phyloP scores from a whole-genome alignment of 108 stramenopile genomes.

The Nitzschia sp. region DNA sequence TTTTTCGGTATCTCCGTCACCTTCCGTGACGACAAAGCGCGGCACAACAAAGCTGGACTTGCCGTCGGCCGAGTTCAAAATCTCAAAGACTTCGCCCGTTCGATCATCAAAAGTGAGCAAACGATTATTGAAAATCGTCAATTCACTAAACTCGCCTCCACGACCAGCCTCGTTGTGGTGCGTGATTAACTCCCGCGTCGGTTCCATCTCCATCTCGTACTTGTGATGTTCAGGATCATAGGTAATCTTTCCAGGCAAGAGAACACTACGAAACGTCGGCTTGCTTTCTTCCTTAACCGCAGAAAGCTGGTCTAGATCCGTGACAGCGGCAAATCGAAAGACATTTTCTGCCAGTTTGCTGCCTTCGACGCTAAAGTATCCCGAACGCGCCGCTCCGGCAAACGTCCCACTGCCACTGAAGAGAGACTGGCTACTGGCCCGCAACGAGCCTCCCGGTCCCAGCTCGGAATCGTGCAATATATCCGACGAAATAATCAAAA shows the following conservation, averaged over 20 bases:
- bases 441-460: slow-evolving; percentile 16
- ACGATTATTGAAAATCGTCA: slow-evolving; percentile 81
- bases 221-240: slow-evolving; percentile 33
- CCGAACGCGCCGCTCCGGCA: slow-evolving; percentile 73
- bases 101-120: slow-evolving; percentile 93
- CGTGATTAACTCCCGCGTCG: slow-evolving; percentile 61
- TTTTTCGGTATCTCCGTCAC: slow-evolving; percentile 92
- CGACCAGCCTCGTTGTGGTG: slow-evolving; percentile 95
- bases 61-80: slow-evolving; percentile 66
- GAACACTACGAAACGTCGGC: slow-evolving; percentile 63
- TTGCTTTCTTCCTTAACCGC: slow-evolving; percentile 59
- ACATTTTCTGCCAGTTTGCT: slow-evolving; percentile 49
- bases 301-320: slow-evolving; percentile 86
- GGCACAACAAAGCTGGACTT: slow-evolving; percentile 78
- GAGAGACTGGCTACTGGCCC: neutral
- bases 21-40: slow-evolving; percentile 92
- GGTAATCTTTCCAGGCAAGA: slow-evolving; percentile 70
- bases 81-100: slow-evolving; percentile 96
- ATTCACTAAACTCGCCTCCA: slow-evolving; percentile 92
- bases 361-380: slow-evolving; percentile 65
- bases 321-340: slow-evolving; percentile 83
- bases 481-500: slow-evolving; percentile 44
- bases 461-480: slow-evolving; percentile 22
- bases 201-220: slow-evolving; percentile 65
- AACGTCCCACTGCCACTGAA: slow-evolving; percentile 13